Base-by-base conservation (phyloP, 2,329 filamentous ascomycete genomes). In the Aspergillus jensenii region DNA sequence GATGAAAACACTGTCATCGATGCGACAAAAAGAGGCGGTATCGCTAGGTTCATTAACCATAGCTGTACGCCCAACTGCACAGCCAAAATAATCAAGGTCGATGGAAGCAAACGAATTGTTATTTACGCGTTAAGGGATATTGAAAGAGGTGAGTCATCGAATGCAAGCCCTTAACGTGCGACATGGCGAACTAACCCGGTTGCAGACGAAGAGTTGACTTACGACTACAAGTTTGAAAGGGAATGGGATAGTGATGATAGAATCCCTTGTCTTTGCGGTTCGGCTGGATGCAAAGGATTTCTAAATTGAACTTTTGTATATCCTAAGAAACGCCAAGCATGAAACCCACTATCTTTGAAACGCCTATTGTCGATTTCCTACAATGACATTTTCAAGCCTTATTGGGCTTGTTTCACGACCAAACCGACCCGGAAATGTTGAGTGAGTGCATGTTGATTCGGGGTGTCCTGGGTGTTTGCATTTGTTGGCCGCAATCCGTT, bases 211-310 rank as follows among this genome's bases (percentile, higher is more conserved):
- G 95, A 99, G 81, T 87, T 99, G 74, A 99, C 95, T 2, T 99
- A 99, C 80, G 95, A 99, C 81, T 99, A 99, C 84, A 99, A 99
- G 77, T 99, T 99, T 75, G 95, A 99, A 80, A 90, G 95, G 68
- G 95, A 99, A 78, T 91, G 96, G 70, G 92, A 92, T 70, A 96
- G 91, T 67, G 86, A 92, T 62, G 95, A 99, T 76, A 91, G 95
- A 63, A 97, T 99, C 68, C 95, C 95, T 51, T 99, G 95, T 81
- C 87, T 99, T 51, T 99, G 95, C 76, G 95, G 95, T 59, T 97
- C 93, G 44, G 87, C 93, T 31, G 92, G 91, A 48, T 99, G 95
- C 82, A 99, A 99, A 82, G 95, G 95, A 63, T 99, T 98, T 81
- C 90, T 99, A 78, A 99, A 99, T 79, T 99, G 83, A 85, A 63